Evolutionary conservation across 768 basidiomycete genomes (phyloP).

Genomic region (Collybia sordida): DNA sequence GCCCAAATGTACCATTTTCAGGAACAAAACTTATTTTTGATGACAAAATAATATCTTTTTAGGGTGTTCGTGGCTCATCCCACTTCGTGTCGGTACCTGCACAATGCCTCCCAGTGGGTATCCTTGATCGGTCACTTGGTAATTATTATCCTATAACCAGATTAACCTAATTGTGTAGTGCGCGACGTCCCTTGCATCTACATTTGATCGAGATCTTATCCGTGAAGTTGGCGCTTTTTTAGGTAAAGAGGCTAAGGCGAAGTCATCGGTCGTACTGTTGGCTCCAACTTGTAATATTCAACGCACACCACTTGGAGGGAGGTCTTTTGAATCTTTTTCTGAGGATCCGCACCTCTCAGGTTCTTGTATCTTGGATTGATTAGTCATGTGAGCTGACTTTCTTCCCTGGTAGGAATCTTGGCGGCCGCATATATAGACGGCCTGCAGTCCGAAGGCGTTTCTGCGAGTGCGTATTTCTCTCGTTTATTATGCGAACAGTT

Average conservation of each 20-base stretch:
- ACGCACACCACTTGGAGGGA: conserved; percentile 58
- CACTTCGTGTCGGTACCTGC: conserved; percentile 66
- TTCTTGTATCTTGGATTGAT: conserved; percentile 12
- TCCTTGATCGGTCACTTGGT: not conserved
- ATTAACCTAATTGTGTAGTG: conserved; percentile 31
- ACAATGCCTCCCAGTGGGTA: conserved; percentile 60
- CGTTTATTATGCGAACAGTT: not conserved
- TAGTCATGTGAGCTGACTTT: conserved; percentile 3
- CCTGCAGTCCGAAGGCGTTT: conserved; percentile 62
- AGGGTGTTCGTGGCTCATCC: conserved; percentile 69
- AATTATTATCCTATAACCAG: not conserved
- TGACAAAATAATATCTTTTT: conserved; percentile 2
- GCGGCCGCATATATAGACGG: conserved; percentile 70
- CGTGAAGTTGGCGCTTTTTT: conserved; percentile 56
- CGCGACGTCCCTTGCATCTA: conserved; percentile 68
- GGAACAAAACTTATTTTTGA: not conserved
- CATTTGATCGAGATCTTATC: conserved; percentile 64
- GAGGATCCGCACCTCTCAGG: conserved; percentile 72
- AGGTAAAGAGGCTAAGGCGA: conserved; percentile 63
- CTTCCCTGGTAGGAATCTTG: conserved; percentile 42
- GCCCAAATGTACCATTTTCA: conserved; percentile 49
- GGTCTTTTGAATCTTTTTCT: conserved; percentile 71
- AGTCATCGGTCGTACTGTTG: conserved; percentile 61
- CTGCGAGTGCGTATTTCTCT: conserved; percentile 41
- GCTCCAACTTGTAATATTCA: conserved; percentile 80